Percentiles rank a stretch among this genome's conserved stretches.
Conservation (phyloP, 2,329 filamentous ascomycete species). For the Biscogniauxia mediterranea region DNA sequence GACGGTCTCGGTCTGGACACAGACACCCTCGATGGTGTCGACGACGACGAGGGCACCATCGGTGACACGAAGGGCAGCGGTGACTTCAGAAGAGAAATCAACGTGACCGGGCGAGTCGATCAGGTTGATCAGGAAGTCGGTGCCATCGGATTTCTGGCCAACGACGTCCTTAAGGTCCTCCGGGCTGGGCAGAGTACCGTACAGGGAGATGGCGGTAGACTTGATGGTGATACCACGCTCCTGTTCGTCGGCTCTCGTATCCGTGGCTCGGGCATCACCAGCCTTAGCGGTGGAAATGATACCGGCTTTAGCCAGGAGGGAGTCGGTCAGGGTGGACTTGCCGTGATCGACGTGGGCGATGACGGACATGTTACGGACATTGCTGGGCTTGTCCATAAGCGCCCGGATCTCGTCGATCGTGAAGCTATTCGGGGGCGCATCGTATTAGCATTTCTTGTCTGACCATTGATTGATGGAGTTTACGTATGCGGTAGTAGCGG, state of each 20-base stretch:
- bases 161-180: slow-evolving; percentile 96
- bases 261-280: slow-evolving; percentile 91
- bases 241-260: slow-evolving; percentile 96
- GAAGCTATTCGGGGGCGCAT: slow-evolving; percentile 66
- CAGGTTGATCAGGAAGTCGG: slow-evolving; percentile 99
- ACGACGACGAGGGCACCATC: slow-evolving; percentile 99
- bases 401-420: slow-evolving; percentile 89
- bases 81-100: slow-evolving; percentile 99
- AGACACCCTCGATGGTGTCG: slow-evolving; percentile 99
- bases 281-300: slow-evolving; percentile 98
- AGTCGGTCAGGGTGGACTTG: slow-evolving; percentile 99
- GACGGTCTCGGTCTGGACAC: slow-evolving; percentile 99
- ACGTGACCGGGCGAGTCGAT: slow-evolving; percentile 99
- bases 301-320: slow-evolving; percentile 97
- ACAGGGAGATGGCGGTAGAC: slow-evolving; percentile 99
- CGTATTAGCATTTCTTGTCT: slow-evolving; percentile 44
- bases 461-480: background rate
- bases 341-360: slow-evolving; percentile 99
- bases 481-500: slow-evolving; percentile 20
- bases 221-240: slow-evolving; percentile 99
- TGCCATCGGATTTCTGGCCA: slow-evolving; percentile 81
- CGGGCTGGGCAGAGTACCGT: slow-evolving; percentile 73
- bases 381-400: slow-evolving; percentile 71
- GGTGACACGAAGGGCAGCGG: slow-evolving; percentile 98
- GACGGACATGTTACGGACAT: slow-evolving; percentile 96